Base-by-base conservation (phyloP, 176 grass and related monocot species). In the Oropetium thomaeum region DNA sequence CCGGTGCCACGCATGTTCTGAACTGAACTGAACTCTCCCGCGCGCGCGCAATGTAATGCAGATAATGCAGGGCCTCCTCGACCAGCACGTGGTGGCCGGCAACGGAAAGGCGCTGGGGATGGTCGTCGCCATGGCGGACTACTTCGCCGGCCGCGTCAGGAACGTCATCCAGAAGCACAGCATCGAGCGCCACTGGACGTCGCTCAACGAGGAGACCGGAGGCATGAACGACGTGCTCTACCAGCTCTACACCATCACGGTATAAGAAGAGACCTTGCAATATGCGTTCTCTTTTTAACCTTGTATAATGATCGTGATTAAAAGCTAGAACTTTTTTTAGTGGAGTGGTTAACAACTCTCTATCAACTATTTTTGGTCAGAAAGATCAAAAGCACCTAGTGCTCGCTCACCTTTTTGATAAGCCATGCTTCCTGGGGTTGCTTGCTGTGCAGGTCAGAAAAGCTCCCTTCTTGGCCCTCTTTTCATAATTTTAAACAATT, bases 171-270 rank as follows among this genome's bases (percentile, higher is more conserved):
- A 73, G 66, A 91, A 82, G 58, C 81, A 94, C 66, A 98, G 48
- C 65, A 88, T 94, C 74, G 96, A 98, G 84, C 84, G 84, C 27
- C 96, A 98, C 70, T 98, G 92, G 84, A 74, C 44, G 4, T 94
- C 91, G 20, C 91, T 98, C 31, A 98, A 98, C 72, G 96, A 98
- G 86, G 96, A 98, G 90, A 94, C 91, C 74, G 91, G 91, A 5
- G 96, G 96, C 23, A 98, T 98, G 91, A 98, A 98, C 82, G 96
- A 98, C 84, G 89, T 98, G 62, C 96, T 98, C 66, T 98, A 98
- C 76, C 87, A 85, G 66, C 89, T 98, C 40, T 94, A 94, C 64
- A 81, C 83, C 53, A 70, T 98, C 43, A 98, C 96, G 37, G 95
- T 97, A 77, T 15, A 25, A n/a, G n/a, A n/a, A n/a, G n/a, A n/a